Percentiles rank a stretch among this genome's conserved stretches.
Conservation (phyloP, 2,329 filamentous ascomycete species). For the Ophiostoma ulmi region DNA sequence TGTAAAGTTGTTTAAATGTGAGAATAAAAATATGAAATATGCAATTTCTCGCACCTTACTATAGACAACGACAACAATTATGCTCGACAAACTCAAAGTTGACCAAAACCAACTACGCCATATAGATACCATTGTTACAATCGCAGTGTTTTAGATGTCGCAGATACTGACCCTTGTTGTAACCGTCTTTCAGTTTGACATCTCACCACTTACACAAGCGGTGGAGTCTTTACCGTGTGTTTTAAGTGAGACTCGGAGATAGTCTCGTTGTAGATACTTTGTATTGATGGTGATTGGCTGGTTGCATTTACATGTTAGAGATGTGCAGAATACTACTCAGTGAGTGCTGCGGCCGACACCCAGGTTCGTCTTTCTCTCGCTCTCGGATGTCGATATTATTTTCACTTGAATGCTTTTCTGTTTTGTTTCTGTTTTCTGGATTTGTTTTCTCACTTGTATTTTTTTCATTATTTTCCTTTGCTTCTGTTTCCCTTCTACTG, state of each 20-base stretch:
- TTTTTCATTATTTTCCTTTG: not conserved
- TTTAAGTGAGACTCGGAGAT: conserved; percentile 3
- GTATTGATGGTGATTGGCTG: not conserved
- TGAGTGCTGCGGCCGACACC: not conserved
- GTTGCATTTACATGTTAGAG: not conserved
- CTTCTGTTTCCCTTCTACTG: not conserved
- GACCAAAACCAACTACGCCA: not conserved
- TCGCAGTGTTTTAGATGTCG: not conserved
- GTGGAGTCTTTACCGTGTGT: not conserved
- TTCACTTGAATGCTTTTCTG: not conserved
- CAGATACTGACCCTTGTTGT: not conserved
- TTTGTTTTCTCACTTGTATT: not conserved
- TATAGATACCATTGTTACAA: not conserved
- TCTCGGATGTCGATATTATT: not conserved
- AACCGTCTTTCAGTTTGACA: not conserved
- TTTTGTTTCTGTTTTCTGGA: not conserved
- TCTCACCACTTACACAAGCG: not conserved
- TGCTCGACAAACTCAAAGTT: not conserved
- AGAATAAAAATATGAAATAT: not conserved
- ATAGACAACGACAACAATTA: not conserved
- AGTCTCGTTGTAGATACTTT: conserved; percentile 31
- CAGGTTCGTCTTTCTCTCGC: not conserved
- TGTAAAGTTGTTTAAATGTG: not conserved
- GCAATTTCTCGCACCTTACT: not conserved
- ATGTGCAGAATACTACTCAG: not conserved